Evolutionary conservation across 192 early-diverging fungal species (phyloP).

Genomic region (Ambispora gerdemannii): DNA sequence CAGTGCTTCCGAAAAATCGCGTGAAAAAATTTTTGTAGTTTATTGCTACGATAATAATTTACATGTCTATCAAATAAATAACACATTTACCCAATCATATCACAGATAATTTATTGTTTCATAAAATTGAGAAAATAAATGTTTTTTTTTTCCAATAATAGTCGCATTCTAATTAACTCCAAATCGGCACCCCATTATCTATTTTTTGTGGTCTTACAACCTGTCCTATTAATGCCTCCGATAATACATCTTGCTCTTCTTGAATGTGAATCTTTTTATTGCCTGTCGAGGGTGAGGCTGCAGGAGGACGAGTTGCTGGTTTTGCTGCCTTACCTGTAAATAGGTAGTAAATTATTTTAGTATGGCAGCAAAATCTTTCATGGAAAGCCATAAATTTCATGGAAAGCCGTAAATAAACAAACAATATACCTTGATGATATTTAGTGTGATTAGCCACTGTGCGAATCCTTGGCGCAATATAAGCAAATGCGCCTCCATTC

Average conservation of each 20-base stretch:
- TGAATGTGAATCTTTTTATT: constrained; percentile 92
- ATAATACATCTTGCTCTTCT: constrained; percentile 72
- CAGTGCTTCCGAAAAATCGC: no score
- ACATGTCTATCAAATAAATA: not conserved
- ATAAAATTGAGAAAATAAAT: no score
- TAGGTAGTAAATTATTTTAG: not conserved
- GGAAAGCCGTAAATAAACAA: constrained; percentile 26
- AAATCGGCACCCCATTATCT: constrained; percentile 70
- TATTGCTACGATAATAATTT: no score
- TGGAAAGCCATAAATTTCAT: not conserved
- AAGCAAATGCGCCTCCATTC: constrained; percentile 90
- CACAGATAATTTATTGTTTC: not conserved
- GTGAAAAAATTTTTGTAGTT: no score
- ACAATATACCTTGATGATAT: constrained; percentile 56
- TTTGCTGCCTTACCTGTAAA: constrained; percentile 50
- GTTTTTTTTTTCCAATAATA: no score
- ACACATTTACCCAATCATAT: not conserved
- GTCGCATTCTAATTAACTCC: constrained; percentile 27
- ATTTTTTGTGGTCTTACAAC: constrained; percentile 63
- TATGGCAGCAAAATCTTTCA: not conserved
- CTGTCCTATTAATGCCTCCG: constrained; percentile 70
- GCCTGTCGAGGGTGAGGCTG: constrained; percentile 88
- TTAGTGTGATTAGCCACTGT: constrained; percentile 74
- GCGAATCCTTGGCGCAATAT: constrained; percentile 82
- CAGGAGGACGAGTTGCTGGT: constrained; percentile 85